phyloP scores from a whole-genome alignment of 2,329 filamentous ascomycete species.

The Fusarium newnesense region DNA sequence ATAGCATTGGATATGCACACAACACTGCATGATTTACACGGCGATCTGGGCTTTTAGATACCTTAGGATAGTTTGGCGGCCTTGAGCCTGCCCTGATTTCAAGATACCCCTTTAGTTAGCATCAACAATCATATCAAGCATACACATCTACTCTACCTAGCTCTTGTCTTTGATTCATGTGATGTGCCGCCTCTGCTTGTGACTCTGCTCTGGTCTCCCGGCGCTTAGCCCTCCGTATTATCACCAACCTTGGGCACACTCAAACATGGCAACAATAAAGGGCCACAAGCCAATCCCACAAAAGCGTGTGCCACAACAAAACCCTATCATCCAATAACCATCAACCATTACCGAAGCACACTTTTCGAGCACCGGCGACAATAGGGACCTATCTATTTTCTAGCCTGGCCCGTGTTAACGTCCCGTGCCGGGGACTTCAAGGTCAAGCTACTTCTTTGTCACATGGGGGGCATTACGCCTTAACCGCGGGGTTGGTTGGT shows the following conservation, averaged over 20 bases:
- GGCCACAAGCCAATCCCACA: constrained; percentile 3
- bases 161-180: constrained; percentile 15
- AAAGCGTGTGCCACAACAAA: constrained; percentile 22
- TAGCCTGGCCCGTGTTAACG: constrained; percentile 32
- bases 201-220: constrained; percentile 3
- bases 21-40: constrained; percentile 24
- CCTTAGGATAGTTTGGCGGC: constrained; percentile 40
- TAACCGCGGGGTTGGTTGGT: constrained; percentile 8
- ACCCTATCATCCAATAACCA: constrained; percentile 17
- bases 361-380: constrained; percentile 19
- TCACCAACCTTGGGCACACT: background rate
- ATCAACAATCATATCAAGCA: constrained; percentile 24
- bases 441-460: constrained; percentile 14
- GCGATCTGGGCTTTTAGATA: constrained; percentile 34
- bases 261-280: constrained; percentile 8
- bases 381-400: constrained; percentile 20
- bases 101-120: constrained; percentile 39
- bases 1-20: constrained; percentile 23
- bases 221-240: background rate
- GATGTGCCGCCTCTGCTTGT: constrained; percentile 16
- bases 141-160: constrained; percentile 5
- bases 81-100: constrained; percentile 31
- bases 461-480: constrained; percentile 32
- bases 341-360: constrained; percentile 3
- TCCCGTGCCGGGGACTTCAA: constrained; percentile 27